These are phyloP conservation scores for Saccharomyces jurei DNA, from an alignment of 805 yeast species.

Conservation along the genomic window DNA sequence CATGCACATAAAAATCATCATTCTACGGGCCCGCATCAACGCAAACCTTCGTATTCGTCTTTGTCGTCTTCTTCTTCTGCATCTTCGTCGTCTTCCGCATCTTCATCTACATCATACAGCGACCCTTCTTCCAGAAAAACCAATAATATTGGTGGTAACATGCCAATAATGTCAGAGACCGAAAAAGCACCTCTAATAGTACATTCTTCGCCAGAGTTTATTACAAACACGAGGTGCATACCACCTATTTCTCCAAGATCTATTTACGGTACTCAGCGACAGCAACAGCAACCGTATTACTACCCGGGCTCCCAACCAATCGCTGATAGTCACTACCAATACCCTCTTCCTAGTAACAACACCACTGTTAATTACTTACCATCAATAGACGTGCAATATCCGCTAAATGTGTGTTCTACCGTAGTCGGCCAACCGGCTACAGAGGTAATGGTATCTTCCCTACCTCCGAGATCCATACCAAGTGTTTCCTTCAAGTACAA, in stretches of 20 bases:
- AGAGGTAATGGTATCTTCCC: neutral
- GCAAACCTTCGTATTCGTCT: neutral
- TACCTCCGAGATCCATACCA: neutral
- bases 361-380: neutral
- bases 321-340: neutral
- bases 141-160: neutral
- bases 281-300: neutral
- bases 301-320: neutral
- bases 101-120: neutral
- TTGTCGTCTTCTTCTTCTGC: neutral
- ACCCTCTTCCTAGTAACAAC: neutral
- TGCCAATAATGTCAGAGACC: neutral
- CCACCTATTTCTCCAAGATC: neutral
- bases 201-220: neutral
- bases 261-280: neutral
- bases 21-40: neutral
- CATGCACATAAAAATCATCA: conserved; percentile 36
- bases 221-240: neutral
- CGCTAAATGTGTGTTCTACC: neutral
- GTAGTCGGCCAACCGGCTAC: neutral
- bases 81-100: neutral
- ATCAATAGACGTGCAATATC: neutral
- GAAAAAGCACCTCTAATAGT: neutral
- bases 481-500: neutral
- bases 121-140: neutral